Evolutionary conservation across 139 green algal genomes (phyloP).

Genomic region (Coelastrella sp.): DNA sequence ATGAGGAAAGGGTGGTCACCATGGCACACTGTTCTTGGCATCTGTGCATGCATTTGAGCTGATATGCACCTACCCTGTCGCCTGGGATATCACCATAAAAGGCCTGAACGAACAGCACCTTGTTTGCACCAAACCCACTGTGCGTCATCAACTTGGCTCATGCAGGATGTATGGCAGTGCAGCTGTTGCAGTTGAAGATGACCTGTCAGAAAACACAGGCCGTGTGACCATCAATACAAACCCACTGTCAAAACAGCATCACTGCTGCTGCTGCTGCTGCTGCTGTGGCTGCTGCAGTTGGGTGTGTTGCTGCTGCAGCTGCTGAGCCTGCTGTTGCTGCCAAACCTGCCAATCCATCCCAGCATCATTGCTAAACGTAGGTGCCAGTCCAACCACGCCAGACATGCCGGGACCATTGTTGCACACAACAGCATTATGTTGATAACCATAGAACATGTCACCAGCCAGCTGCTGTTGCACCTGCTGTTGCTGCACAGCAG

Average conservation of each 20-base stretch:
- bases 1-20: too few relatives aligned
- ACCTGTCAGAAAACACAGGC: neutral
- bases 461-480: slow-evolving; percentile 16
- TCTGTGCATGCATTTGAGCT: too few relatives aligned
- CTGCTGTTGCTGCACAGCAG: slow-evolving; percentile 21
- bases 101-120: too few relatives aligned
- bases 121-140: neutral
- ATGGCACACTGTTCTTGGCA: too few relatives aligned
- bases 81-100: too few relatives aligned
- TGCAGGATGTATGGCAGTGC: too few relatives aligned
- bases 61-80: too few relatives aligned
- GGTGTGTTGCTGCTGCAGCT: neutral
- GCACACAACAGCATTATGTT: neutral
- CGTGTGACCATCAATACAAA: neutral
- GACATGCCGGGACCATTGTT: neutral
- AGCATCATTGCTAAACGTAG: neutral
- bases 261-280: slow-evolving; percentile 15
- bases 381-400: neutral
- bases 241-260: neutral
- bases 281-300: neutral
- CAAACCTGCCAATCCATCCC: slow-evolving; percentile 24
- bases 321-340: slow-evolving; percentile 21
- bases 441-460: slow-evolving; percentile 26
- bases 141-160: neutral
- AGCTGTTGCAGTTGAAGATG: too few relatives aligned